Conservation (phyloP, 805 yeast species). For the Candida hungchunana region DNA sequence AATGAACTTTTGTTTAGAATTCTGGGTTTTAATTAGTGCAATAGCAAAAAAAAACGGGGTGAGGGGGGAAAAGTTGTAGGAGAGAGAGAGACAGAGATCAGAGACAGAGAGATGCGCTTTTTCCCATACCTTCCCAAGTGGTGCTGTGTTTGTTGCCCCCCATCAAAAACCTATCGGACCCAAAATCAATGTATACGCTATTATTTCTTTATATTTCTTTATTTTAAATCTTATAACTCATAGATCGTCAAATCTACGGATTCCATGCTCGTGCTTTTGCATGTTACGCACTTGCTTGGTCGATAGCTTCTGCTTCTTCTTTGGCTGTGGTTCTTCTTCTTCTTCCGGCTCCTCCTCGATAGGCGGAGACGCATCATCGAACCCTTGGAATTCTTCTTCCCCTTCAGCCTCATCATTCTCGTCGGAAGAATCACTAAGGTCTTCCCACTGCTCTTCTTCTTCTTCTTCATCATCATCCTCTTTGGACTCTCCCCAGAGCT, state of each 20-base stretch:
- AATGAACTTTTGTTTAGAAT: no score
- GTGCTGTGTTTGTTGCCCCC: no score
- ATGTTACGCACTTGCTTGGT: constrained; percentile 44
- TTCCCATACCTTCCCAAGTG: no score
- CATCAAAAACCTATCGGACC: no score
- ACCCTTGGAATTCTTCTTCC: constrained; percentile 10
- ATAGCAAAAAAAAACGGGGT: no score
- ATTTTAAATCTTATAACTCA: constrained; percentile 18
- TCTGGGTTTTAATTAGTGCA: no score
- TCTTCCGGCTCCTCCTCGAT: constrained; percentile 19
- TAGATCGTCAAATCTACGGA: constrained; percentile 58
- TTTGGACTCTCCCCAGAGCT: constrained; percentile 59
- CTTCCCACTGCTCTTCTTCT: constrained; percentile 15
- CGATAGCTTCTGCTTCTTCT: constrained; percentile 31
- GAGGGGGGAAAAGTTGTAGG: neutral
- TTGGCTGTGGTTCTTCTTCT: constrained; percentile 17
- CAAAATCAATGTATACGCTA: neutral
- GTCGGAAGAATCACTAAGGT: constrained; percentile 55
- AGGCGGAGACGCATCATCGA: constrained; percentile 11
- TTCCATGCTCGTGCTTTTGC: constrained; percentile 59
- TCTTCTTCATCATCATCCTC: constrained; percentile 30
- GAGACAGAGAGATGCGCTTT: constrained; percentile 2
- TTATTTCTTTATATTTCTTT: neutral
- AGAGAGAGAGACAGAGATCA: neutral
- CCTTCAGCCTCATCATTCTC: constrained; percentile 28